phyloP scores from a whole-genome alignment of 495 filamentous ascomycete species.

The Xylaria bambusicola region DNA sequence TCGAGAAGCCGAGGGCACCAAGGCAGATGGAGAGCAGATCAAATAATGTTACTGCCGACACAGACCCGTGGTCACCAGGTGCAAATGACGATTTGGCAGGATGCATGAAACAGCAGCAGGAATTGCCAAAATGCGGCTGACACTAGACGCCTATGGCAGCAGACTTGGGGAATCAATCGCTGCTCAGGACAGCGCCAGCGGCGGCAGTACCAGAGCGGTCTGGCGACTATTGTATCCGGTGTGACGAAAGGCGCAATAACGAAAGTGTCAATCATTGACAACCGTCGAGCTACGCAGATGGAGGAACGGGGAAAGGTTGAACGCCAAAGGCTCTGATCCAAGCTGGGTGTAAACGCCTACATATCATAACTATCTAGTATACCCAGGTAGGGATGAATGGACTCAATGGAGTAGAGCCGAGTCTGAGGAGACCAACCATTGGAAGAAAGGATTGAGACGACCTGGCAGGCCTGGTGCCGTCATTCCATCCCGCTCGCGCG shows the following conservation, averaged over 20 bases:
- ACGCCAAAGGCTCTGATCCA: conserved; percentile 13
- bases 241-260: conserved; percentile 14
- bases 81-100: conserved; percentile 6
- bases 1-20: not conserved
- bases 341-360: conserved; percentile 15
- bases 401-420: conserved; percentile 4
- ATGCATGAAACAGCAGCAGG: not conserved
- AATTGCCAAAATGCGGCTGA: conserved; percentile 16
- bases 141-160: not conserved
- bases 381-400: conserved; percentile 4
- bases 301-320: conserved; percentile 5
- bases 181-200: conserved; percentile 1
- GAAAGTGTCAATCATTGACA: conserved; percentile 6
- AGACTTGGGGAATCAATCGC: conserved; percentile 1
- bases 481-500: conserved; percentile 7
- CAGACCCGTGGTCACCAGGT: conserved; percentile 10
- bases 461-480: not conserved
- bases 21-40: conserved; percentile 12
- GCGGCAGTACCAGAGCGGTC: not conserved
- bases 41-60: conserved; percentile 7
- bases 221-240: conserved; percentile 5
- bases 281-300: conserved; percentile 2
- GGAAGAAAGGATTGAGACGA: not conserved
- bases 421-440: not conserved
- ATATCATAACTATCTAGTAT: conserved; percentile 6